Evolutionary conservation across 2,329 filamentous ascomycete genomes (phyloP).

Genomic region (Ceratocystis cubensis): DNA sequence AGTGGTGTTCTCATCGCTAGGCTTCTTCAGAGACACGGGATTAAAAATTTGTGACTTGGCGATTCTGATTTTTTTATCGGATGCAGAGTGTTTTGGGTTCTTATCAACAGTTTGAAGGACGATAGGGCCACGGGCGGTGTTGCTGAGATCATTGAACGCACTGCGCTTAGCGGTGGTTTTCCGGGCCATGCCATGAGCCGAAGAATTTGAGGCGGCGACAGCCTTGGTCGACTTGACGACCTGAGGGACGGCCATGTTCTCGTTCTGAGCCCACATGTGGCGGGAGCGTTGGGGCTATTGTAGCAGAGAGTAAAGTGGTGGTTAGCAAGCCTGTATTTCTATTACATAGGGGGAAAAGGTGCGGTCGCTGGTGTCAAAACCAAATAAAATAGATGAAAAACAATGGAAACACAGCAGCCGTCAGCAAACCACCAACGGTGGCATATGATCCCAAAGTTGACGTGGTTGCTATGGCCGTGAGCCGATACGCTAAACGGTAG

Average conservation of each 20-base stretch:
- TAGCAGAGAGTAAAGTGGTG: constrained; percentile 7
- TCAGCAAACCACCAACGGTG: neutral
- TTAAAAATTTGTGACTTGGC: constrained; percentile 21
- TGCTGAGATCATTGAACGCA: constrained; percentile 74
- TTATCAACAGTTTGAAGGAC: constrained; percentile 27
- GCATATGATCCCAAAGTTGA: neutral
- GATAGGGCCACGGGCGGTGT: constrained; percentile 35
- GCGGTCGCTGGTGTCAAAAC: neutral
- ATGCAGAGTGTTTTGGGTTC: constrained; percentile 27
- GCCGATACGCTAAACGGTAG: constrained; percentile 6
- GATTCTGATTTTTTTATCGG: constrained; percentile 28
- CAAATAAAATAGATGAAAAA: neutral
- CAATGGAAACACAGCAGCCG: neutral
- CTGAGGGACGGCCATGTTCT: constrained; percentile 52
- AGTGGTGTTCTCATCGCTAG: constrained; percentile 10
- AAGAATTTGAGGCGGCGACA: constrained; percentile 21
- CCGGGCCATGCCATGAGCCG: constrained; percentile 40
- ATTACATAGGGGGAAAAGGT: neutral
- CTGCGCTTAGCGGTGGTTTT: constrained; percentile 61
- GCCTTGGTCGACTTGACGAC: constrained; percentile 34
- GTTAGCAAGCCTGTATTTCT: constrained; percentile 3
- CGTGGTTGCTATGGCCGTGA: neutral
- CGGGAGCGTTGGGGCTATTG: constrained; percentile 32
- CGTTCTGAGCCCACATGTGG: constrained; percentile 46
- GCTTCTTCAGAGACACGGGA: constrained; percentile 16